Percentiles rank a stretch among this genome's conserved stretches.
Evolutionary conservation across 441 rosid genomes (phyloP).

Genomic region (Caryocar brasiliense): DNA sequence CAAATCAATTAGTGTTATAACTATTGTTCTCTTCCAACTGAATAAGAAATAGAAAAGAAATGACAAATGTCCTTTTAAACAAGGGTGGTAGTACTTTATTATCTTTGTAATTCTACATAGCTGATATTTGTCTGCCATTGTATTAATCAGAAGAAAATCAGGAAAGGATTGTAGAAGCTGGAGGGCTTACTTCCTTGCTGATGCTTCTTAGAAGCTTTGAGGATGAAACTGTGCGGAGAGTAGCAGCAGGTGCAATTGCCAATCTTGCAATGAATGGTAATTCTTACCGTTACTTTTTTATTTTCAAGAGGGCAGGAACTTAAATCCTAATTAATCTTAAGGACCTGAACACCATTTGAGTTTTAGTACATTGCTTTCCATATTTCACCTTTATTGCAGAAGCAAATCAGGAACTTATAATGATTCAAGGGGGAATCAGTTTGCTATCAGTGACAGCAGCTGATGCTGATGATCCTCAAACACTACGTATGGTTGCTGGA

Average conservation of each 20-base stretch:
- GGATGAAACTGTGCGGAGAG: constrained; percentile 92
- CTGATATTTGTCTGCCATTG: constrained; percentile 6
- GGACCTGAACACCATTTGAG: not conserved
- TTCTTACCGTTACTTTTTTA: constrained; percentile 1
- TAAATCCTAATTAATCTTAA: not conserved
- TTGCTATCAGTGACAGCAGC: constrained; percentile 74
- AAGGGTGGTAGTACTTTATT: too few relatives aligned
- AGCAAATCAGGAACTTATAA: constrained; percentile 82
- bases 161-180: constrained; percentile 89
- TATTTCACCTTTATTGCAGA: constrained; percentile 39
- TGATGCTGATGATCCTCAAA: constrained; percentile 91
- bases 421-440: constrained; percentile 85
- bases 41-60: too few relatives aligned
- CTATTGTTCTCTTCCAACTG: too few relatives aligned
- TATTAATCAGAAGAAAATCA: constrained; percentile 71
- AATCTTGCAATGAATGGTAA: constrained; percentile 98
- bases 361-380: not conserved
- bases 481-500: constrained; percentile 96
- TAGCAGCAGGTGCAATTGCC: constrained; percentile 98
- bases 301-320: not conserved
- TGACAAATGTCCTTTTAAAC: too few relatives aligned
- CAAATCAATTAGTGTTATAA: too few relatives aligned
- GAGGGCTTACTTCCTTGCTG: constrained; percentile 86
- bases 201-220: constrained; percentile 90
- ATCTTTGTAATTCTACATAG: too few relatives aligned